Evolutionary conservation across 1,284 basidiomycete genomes (phyloP), one percentile per base, ranked within the genome.

Genomic region (Psilocybe mexicana): DNA sequence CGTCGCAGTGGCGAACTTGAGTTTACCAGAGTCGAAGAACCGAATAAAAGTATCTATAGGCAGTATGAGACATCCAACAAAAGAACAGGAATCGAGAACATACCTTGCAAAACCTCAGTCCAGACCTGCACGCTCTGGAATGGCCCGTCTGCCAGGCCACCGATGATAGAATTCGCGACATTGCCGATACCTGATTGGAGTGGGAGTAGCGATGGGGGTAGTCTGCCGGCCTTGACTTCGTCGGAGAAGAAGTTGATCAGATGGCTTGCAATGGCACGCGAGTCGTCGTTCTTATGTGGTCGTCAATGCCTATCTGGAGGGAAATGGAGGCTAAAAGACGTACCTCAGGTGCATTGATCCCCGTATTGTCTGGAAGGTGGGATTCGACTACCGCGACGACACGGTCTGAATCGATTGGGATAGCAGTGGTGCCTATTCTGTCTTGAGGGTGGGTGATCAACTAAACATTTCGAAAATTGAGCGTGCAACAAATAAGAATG

Each of bases 111-210:
- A 1, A 80, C 79, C 66, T 81, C 80, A 10, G 80, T 82, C 79
- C 79, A 82, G 11, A 81, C 80, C 58, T 76, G 75, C 7, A 82
- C 75, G 49, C 77, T 70, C 38, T 81, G 74, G 59, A 81, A 82
- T 1, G 79, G 78, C 1, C 77, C 79, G 0, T 76, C 74, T 1
- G 79, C 78, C 4, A 82, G 70, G 2, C 79, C 80, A 2, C 79
- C 79, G 52, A 82, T 81, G 57, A 81, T 80, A 1, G 75, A 77
- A 57, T 82, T 82, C 11, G 80, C 80, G 7, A 82, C 78, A 59
- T 82, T 82, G 2, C 81, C 80, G 35, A 83, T 82, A 2, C 80
- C 81, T 1, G 76, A 78, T 61, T 81, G 80, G 0, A 82, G 70
- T 0, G 81, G 81, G 0, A 81, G 71, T 7, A 83, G 70, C 2